Conservation (phyloP, 2,329 filamentous ascomycete genomes). For the Botryotinia globosa region DNA sequence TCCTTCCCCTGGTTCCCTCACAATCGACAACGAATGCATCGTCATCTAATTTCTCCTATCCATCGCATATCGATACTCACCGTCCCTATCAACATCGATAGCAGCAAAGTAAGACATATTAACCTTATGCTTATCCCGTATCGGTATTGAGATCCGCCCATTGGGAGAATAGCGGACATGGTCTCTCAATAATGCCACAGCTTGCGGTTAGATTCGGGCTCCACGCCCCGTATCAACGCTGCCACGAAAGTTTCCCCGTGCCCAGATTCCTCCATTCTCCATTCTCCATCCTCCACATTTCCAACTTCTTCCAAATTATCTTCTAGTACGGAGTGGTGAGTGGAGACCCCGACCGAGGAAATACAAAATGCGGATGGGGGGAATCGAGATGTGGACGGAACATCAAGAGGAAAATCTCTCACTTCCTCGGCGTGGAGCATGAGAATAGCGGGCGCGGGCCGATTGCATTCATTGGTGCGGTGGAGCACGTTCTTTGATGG, state of each 20-base stretch:
- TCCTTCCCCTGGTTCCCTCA: neutral
- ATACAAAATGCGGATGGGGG: conserved; percentile 5
- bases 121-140: conserved; percentile 2
- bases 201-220: neutral
- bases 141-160: neutral
- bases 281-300: conserved; percentile 15
- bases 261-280: conserved; percentile 13
- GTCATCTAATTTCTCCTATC: conserved; percentile 8
- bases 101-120: conserved; percentile 3
- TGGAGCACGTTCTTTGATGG: conserved; percentile 12
- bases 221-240: neutral
- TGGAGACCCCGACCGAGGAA: conserved; percentile 7
- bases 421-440: conserved; percentile 7
- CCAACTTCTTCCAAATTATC: neutral
- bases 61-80: conserved; percentile 13
- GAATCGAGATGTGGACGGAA: neutral
- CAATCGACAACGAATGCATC: neutral
- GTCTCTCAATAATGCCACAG: neutral
- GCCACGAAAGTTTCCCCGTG: conserved; percentile 3
- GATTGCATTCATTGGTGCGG: conserved; percentile 1
- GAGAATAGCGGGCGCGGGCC: neutral
- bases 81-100: conserved; percentile 14
- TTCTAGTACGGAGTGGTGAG: neutral
- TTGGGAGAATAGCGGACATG: conserved; percentile 2
- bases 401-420: neutral